A percentile compares a stretch with the other conserved stretches of the same genome.
Conservation (phyloP, 176 grass and related monocot species). For the Metroxylon sagu region DNA sequence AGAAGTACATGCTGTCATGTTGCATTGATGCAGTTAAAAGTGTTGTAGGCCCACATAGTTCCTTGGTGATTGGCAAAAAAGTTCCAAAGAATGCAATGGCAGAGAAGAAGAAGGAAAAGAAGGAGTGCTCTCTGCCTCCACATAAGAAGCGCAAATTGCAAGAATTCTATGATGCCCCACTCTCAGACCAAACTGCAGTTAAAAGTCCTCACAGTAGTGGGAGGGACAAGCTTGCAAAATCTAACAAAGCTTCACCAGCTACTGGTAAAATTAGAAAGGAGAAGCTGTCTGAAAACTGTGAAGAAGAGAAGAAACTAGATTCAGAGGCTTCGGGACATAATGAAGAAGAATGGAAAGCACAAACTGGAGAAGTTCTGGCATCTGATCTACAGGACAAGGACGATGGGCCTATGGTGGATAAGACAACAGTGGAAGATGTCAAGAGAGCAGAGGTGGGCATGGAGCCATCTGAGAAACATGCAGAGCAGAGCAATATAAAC, state of each 20-base stretch:
- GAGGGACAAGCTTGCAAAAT: slow-evolving; percentile 13
- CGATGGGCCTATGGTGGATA: too few relatives aligned
- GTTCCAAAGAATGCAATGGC: slow-evolving; percentile 32
- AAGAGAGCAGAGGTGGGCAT: too few relatives aligned
- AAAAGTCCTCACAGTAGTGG: slow-evolving; percentile 11
- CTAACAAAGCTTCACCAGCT: background rate
- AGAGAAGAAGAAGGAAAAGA: slow-evolving; percentile 73
- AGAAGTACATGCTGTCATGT: slow-evolving; percentile 32
- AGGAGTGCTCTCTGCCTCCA: slow-evolving; percentile 19
- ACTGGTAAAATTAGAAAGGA: too few relatives aligned
- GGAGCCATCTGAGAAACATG: too few relatives aligned
- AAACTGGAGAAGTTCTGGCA: too few relatives aligned
- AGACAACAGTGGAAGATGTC: too few relatives aligned
- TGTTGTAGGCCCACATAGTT: slow-evolving; percentile 7
- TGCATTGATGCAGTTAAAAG: slow-evolving; percentile 13
- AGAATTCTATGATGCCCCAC: slow-evolving; percentile 68
- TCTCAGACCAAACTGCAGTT: slow-evolving; percentile 37
- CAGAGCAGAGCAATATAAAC: too few relatives aligned
- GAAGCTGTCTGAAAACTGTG: too few relatives aligned
- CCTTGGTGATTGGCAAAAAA: slow-evolving; percentile 22
- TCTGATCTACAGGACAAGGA: too few relatives aligned
- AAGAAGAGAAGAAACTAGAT: too few relatives aligned
- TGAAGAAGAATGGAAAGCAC: too few relatives aligned
- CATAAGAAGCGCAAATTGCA: slow-evolving; percentile 74
- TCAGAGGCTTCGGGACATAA: too few relatives aligned